Evolutionary conservation across 202 grass and related monocot genomes (phyloP).

Genomic region (Brachypodium distachyon): DNA sequence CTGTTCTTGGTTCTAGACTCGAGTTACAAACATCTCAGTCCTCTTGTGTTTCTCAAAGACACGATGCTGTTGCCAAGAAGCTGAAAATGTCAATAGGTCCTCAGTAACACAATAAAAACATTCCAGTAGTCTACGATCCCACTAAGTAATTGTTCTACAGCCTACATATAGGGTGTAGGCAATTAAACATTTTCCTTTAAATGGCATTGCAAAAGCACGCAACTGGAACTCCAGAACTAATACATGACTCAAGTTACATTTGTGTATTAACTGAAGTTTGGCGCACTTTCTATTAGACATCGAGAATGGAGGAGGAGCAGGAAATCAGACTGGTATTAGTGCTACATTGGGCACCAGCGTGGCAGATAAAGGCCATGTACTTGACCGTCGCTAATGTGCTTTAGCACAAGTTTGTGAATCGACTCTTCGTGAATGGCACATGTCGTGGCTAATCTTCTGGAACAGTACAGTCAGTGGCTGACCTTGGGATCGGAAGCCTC

Average conservation of each 20-base stretch:
- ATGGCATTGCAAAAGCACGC: background rate
- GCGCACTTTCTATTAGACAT: background rate
- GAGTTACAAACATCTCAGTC: background rate
- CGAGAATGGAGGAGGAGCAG: background rate
- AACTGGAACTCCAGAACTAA: background rate
- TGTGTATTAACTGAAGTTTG: background rate
- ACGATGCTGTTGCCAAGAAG: background rate
- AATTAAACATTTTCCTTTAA: background rate
- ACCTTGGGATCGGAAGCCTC: background rate
- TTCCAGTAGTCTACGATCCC: background rate
- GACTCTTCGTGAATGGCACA: background rate
- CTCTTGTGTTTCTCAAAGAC: constrained; percentile 2
- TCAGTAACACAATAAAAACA: background rate
- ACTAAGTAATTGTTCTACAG: background rate
- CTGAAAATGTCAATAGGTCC: background rate
- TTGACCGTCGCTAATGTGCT: background rate
- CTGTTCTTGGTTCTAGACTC: background rate
- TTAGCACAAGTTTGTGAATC: background rate
- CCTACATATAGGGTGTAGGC: no score
- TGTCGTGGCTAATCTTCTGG: background rate
- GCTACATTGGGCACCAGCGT: background rate
- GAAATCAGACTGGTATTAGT: background rate
- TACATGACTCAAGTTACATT: background rate
- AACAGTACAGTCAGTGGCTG: background rate
- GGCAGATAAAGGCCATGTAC: background rate